These are phyloP conservation scores for Saccharomycopsis amapae DNA, from an alignment of 805 yeast species.

Conservation along the genomic window DNA sequence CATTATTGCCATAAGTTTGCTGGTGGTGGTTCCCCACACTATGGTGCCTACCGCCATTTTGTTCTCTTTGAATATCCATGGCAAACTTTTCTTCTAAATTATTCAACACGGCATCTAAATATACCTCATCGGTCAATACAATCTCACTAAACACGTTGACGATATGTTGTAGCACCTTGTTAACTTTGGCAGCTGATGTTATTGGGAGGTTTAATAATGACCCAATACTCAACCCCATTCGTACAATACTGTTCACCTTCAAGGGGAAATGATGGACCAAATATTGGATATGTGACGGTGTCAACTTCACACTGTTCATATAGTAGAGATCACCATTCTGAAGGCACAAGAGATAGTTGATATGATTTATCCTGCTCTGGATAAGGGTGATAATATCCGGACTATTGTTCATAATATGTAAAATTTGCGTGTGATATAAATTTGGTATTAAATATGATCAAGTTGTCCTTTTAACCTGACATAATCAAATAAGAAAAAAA, in stretches of 20 bases:
- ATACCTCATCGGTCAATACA: neutral
- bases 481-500: too few species aligned
- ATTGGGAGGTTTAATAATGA: constrained; percentile 11
- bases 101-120: neutral
- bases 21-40: neutral
- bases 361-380: neutral
- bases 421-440: too few species aligned
- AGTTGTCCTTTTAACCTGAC: too few species aligned
- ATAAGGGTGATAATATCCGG: neutral
- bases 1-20: neutral
- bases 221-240: constrained; percentile 16
- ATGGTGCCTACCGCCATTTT: constrained; percentile 60
- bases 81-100: neutral
- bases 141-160: constrained; percentile 1
- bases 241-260: neutral
- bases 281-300: neutral
- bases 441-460: too few species aligned
- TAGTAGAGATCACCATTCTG: constrained; percentile 7
- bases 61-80: constrained; percentile 29
- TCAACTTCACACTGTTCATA: constrained; percentile 6
- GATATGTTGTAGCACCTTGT: constrained; percentile 5
- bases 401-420: too few species aligned
- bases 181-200: neutral
- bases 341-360: neutral
- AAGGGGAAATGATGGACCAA: constrained; percentile 9